Base-by-base conservation (phyloP, 164 flowering plant genomes). In the Litsea cubeba region DNA sequence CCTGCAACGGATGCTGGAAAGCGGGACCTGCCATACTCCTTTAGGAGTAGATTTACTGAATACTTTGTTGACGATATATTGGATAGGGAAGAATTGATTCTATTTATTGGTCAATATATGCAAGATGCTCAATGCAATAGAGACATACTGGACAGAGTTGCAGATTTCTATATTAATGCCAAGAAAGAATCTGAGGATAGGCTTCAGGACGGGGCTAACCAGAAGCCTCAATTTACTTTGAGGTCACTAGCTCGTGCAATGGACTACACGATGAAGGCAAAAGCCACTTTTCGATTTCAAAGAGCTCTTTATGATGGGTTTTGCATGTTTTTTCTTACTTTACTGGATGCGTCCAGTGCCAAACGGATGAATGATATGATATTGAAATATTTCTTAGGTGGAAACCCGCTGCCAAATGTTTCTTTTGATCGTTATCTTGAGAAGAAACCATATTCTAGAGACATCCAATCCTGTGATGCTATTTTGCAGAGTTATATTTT, bases 1-100 rank as follows among this genome's bases (percentile, higher is more conserved):
- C 99, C 99, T 74, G 99, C 99, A 68, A 96, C 94, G 68, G 99
- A 96, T 90, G 95, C 97, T 76, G 98, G 99, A 65, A 96, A 96
- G 85, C 81, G 93, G 51, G 97, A 96, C 72, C 79, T 96, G 77
- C 94, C 97, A 1, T 79, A 80, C 70, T 82, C 94, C 40, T 65
- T 96, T 24, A 79, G 97, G 65, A 86, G 93, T 78, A 88, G 97
- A 83, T 96, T 96, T 80, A 90, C 99, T 10, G 97, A 93, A 76
- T 90, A 85, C 77, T 92, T 86, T 85, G 97, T 96, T 74, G 98
- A 96, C 81, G 99, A 96, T 81, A 80, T 89, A 65, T 79, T 91
- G 81, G 86, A 89, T 80, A 92, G 90, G 70, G 89, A 87, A 30
- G 99, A 96, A 78, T 50, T 96, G 78, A 72, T 79, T 66, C 75